A percentile compares a stretch with the other conserved stretches of the same genome.
These are phyloP conservation scores for Capsella bursapastoris DNA, from an alignment of 345 rosid genomes.

Conservation along the genomic window DNA sequence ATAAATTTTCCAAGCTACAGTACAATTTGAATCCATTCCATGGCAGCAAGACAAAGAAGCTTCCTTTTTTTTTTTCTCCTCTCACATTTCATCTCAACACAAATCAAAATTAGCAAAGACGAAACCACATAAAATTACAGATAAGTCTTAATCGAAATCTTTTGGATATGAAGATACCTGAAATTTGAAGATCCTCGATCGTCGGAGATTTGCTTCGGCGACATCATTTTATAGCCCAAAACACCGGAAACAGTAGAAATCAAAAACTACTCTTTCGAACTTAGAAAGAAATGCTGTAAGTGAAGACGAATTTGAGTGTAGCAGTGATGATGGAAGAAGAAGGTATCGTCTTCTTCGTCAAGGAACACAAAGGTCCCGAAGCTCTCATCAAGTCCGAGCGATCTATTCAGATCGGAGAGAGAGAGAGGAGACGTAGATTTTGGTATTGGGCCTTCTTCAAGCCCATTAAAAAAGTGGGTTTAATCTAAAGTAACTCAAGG, in stretches of 20 bases:
- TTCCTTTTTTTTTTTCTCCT: neutral
- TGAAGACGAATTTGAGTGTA: constrained; percentile 10
- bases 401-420: constrained; percentile 27
- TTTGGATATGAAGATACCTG: constrained; percentile 49
- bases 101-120: constrained; percentile 10
- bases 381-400: constrained; percentile 15
- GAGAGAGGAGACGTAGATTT: neutral
- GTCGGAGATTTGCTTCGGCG: constrained; percentile 73
- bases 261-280: neutral
- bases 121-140: neutral
- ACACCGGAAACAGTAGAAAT: neutral
- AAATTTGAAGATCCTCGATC: constrained; percentile 80
- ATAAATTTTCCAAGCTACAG: neutral
- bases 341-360: constrained; percentile 38
- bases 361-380: constrained; percentile 21
- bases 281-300: neutral
- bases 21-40: constrained; percentile 14
- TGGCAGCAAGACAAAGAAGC: constrained; percentile 5
- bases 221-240: constrained; percentile 59
- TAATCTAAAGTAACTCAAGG: no score
- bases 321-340: constrained; percentile 17
- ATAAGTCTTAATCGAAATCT: neutral
- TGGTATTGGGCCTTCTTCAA: constrained; percentile 11
- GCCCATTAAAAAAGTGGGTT: neutral
- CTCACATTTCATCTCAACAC: neutral